Evolutionary conservation across 305 asterid genomes (phyloP).

Genomic region (Solanum chacoense): DNA sequence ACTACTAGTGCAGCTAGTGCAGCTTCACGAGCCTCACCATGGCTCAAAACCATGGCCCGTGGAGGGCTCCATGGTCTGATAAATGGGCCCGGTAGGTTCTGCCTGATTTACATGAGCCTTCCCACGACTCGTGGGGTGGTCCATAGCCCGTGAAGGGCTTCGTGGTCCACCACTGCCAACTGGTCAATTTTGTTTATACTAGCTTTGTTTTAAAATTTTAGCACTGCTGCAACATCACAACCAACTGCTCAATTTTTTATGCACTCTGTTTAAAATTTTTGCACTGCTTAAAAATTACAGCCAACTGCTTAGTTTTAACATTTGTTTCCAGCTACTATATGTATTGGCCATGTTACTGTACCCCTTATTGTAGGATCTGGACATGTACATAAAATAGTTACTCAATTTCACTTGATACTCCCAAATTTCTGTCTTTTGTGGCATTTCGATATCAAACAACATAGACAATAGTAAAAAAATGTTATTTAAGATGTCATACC

Average conservation of each 20-base stretch:
- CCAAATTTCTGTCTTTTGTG: background rate
- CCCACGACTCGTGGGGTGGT: background rate
- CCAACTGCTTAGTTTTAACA: background rate
- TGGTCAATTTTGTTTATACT: background rate
- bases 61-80: background rate
- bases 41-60: background rate
- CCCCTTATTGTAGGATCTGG: background rate
- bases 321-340: background rate
- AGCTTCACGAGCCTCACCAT: background rate
- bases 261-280: background rate
- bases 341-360: background rate
- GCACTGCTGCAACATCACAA: background rate
- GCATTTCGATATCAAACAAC: background rate
- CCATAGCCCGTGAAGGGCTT: no score
- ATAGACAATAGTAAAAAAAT: background rate
- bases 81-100: background rate
- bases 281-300: background rate
- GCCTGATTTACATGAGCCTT: background rate
- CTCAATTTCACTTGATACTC: background rate
- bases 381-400: background rate
- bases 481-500: background rate
- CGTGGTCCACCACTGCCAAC: background rate
- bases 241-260: background rate
- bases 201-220: no score
- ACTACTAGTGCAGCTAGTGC: accelerated